A percentile compares a stretch with the other conserved stretches of the same genome.
These are phyloP conservation scores for Pseudogymnoascus sp. DNA, from an alignment of 2,329 filamentous ascomycete genomes.

Conservation along the genomic window DNA sequence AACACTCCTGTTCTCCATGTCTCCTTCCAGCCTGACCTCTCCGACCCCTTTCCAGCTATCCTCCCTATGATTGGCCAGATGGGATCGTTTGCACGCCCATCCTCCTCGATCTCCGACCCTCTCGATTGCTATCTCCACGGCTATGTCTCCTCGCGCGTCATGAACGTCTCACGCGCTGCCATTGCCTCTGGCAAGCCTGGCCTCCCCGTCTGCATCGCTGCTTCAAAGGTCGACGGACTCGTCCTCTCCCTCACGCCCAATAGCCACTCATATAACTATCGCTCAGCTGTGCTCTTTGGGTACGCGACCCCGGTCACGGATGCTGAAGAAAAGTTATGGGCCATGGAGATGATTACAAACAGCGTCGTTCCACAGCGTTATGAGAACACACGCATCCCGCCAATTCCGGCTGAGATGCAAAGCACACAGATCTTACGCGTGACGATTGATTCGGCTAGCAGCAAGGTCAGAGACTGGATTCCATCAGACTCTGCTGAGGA, in stretches of 20 bases:
- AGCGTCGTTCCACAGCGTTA: conserved; percentile 63
- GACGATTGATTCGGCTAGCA: conserved; percentile 61
- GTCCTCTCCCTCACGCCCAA: conserved; percentile 74
- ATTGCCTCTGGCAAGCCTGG: conserved; percentile 31
- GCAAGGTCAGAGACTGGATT: conserved; percentile 62
- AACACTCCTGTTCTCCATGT: conserved; percentile 68
- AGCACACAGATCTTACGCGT: conserved; percentile 68
- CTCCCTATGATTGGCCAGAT: conserved; percentile 84
- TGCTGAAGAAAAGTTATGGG: conserved; percentile 64
- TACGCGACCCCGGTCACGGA: conserved; percentile 62
- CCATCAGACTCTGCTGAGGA: conserved; percentile 50
- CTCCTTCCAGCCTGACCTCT: conserved; percentile 58
- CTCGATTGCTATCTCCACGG: conserved; percentile 77
- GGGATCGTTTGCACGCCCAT: conserved; percentile 60
- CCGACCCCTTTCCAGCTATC: conserved; percentile 65
- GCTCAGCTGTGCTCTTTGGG: conserved; percentile 66
- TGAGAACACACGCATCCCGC: conserved; percentile 61
- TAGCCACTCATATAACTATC: conserved; percentile 81
- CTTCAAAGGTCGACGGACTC: conserved; percentile 70
- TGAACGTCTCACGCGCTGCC: conserved; percentile 47
- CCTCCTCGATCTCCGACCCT: conserved; percentile 53
- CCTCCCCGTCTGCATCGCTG: conserved; percentile 65
- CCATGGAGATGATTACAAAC: conserved; percentile 73
- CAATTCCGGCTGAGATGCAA: conserved; percentile 65
- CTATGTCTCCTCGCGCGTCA: conserved; percentile 72